Base-by-base conservation (phyloP, 1,284 basidiomycete species). In the Chiua sp. region DNA sequence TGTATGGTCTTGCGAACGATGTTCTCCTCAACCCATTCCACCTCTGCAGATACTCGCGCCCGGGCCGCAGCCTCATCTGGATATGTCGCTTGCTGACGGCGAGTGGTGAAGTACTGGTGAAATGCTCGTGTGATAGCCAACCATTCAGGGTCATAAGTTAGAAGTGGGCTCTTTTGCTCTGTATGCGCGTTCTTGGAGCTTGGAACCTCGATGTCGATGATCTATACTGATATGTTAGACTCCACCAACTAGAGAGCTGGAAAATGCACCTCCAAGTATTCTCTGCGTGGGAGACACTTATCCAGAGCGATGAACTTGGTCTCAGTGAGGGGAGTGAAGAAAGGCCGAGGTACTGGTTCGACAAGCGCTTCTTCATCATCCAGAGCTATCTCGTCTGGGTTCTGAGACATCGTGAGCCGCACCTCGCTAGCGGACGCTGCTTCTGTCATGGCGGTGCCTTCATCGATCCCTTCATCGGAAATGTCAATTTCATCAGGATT, bases 281-380 rank as follows among this genome's bases (percentile, higher is more conserved):
- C 85, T 52, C 92, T 85, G 13, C 81, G 82, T 0, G 91, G 89
- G 1, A 96, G 83, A 68, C 96, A 98, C 74, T 99, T 98, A 78
- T 98, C 95, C 5, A 99, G 79, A 2, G 97, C 96, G 15, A 99
- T 77, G 75, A 99, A 99, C 55, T 82, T 85, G 0, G 97, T 98
- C 63, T 71, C 62, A 32, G 65, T 67, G 23, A 62, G 60, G 35
- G 67, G 68, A 11, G 73, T 71, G 4, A 76, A 68, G 11, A 72
- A 71, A 12, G 72, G 70, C 3, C 71, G 70, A 5, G 78, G 77
- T 3, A 71, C 72, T 7, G 70, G 68, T n/a, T 72, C 77, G 16
- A 81, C 79, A 8, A 77, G 68, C 7, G 79, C 78, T 62, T 86
- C 86, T 61, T n/a, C n/a, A n/a, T 89, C 87, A 47, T 84, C 86